Evolutionary conservation across 352 stramenopile species (phyloP), one percentile per base, ranked within the genome.

Genomic region (Phytophthora ramorum): DNA sequence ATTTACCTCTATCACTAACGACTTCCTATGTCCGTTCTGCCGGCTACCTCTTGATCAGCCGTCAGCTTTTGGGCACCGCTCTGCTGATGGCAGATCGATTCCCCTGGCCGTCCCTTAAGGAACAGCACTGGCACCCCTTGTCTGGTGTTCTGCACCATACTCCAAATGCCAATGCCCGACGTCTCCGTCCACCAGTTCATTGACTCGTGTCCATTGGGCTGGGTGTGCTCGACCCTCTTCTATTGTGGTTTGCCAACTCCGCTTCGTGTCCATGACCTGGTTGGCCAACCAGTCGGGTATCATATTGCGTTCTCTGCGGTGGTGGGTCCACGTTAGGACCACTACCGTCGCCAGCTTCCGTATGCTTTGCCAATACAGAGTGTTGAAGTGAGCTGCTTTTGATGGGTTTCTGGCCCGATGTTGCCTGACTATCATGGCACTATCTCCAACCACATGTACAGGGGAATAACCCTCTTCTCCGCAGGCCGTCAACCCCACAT

Each of bases 381-480:
- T 5, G 9, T 19, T 8, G 2, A 52, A 10, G 9, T 60, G 41
- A 13, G 20, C 16, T 2, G 37, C 53, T 20, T 34, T 34, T 14
- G 41, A 40, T 9, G 40, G 41, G 12, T 28, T 16, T 9, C 53
- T 30, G 0, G 0, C 16, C 10, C 40, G 40, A 19, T 60, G 53
- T 41, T 60, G 53, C 1, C 53, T 13, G n/a, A 60, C 46, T n/a
- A 60, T 60, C 44, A 54, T 52, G 3, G 24, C 17, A 14, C 54
- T 62, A 19, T 53, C 54, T 3, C 43, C 54, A 3, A 62, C 16
- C 2, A 62, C 43, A n/a, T 54, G 54, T 2, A 53, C 19, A 0
- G 43, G 41, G 3, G 0, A 8, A 6, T 47, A 47, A 0, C 32
- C 16, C 1, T 40, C 2, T 38, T 8, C 3, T 9, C 38, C 12